Evolutionary conservation across 176 grass and related monocot genomes (phyloP), one percentile per base, ranked within the genome.

Genomic region (Oryza meridionalis): DNA sequence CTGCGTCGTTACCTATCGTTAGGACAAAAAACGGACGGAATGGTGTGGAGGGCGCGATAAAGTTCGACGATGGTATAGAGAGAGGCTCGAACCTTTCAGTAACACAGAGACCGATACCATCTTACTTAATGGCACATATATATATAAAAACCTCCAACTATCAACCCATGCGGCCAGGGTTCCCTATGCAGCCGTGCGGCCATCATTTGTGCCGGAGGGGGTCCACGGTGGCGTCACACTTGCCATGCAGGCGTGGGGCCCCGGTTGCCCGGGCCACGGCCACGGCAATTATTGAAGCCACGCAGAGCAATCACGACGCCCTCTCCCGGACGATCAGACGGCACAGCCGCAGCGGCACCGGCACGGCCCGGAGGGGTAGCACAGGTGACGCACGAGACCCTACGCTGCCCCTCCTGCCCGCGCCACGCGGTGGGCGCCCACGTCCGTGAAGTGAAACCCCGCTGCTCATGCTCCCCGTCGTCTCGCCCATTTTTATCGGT

Each of bases 381-480:
- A 74, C 86, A 88, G 86, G 86, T 88, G 86, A 84, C 86, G 81
- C 58, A 27, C 4, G 17, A 66, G 86, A 25, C 44, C 73, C 73
- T 49, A 42, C 79, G 58, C 17, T 61, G 55, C 21, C 58, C 53
- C 21, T 67, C 35, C 46, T 43, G 46, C 65, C 19, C 33, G 55
- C 19, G 12, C n/a, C 33, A 21, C 33, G 33, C 24, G 53, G 11
- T 4, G 11, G 32, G 32, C 1, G 7, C 76, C 2, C n/a, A 16
- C 13, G 29, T 35, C 0, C 12, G n/a, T n/a, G n/a, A n/a, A n/a
- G 9, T 1, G 16, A 19, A 16, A 55, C 50, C 16, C 2, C 50
- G 16, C 50, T 2, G 3, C 2, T 19, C 14, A 16, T 51, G 47
- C 47, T 51, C 35, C 2, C 25, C n/a, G n/a, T n/a, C 19, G 11